Conservation (phyloP, 2,329 filamentous ascomycete genomes). For the Furcasterigmium sp. region DNA sequence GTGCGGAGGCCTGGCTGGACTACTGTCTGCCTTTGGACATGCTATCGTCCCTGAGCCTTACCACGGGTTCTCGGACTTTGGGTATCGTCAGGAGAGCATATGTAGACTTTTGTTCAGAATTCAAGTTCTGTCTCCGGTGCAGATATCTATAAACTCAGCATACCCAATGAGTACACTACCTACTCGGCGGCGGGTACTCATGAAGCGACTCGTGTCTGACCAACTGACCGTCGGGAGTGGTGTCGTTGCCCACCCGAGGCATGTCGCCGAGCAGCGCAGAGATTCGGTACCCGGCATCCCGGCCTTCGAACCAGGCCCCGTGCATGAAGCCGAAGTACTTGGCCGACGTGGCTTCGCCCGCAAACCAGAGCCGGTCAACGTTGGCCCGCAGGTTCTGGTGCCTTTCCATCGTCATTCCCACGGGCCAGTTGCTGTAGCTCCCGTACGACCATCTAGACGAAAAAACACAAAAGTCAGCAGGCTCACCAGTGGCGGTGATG, state of each 20-base stretch:
- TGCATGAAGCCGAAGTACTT: conserved; percentile 64
- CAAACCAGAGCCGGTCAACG: conserved; percentile 55
- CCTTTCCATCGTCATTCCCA: conserved; percentile 55
- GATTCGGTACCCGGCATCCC: conserved; percentile 38
- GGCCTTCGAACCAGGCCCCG: conserved; percentile 54
- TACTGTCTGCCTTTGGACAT: too few species aligned
- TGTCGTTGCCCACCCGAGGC: conserved; percentile 15
- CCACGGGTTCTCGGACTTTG: too few species aligned
- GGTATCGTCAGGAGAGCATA: too few species aligned
- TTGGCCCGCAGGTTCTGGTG: conserved; percentile 67
- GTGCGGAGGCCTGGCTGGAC: too few species aligned
- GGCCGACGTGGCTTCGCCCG: conserved; percentile 58
- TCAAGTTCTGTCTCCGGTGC: too few species aligned
- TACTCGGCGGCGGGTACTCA: too few species aligned
- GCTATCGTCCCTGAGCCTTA: too few species aligned
- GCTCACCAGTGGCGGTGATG: background rate
- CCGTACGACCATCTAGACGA: conserved; percentile 41
- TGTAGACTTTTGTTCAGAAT: too few species aligned
- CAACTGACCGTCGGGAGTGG: conserved; percentile 17
- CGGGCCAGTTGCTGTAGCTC: conserved; percentile 65
- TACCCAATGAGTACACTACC: too few species aligned
- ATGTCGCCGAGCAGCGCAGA: conserved; percentile 27
- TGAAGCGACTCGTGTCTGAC: conserved; percentile 22
- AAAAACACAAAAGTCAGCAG: conserved; percentile 3
- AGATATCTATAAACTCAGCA: too few species aligned